Evolutionary conservation across 371 early-diverging fungal genomes (phyloP).

Genomic region (Mortierella sp.): DNA sequence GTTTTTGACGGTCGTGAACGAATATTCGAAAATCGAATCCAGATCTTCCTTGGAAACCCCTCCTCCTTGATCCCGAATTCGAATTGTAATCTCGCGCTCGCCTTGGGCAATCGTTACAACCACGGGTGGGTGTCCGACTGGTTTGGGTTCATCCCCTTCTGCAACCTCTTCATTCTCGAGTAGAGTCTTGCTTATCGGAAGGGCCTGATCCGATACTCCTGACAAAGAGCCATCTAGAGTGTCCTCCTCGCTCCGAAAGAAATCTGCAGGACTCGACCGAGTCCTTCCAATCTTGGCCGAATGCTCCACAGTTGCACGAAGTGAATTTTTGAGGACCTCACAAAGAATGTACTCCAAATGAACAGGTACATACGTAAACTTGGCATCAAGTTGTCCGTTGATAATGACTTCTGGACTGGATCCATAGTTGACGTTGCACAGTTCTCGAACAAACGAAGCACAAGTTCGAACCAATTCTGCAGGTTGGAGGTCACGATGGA

Average conservation of each 20-base stretch:
- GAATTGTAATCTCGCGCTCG: slow-evolving; percentile 82
- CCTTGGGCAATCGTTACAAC: slow-evolving; percentile 88
- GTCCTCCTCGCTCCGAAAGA: no score
- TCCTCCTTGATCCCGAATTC: slow-evolving; percentile 95
- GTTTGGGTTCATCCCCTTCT: slow-evolving; percentile 24
- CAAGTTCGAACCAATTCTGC: slow-evolving; percentile 71
- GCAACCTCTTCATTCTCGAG: slow-evolving; percentile 28
- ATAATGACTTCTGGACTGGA: slow-evolving; percentile 79
- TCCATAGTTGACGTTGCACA: slow-evolving; percentile 95
- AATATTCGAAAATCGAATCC: slow-evolving; percentile 90
- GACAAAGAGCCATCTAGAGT: no score
- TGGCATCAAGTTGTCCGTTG: slow-evolving; percentile 81
- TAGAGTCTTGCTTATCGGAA: slow-evolving; percentile 9
- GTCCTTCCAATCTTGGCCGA: slow-evolving; percentile 62
- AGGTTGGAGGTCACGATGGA: slow-evolving; percentile 83
- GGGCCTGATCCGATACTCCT: no score
- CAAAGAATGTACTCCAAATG: slow-evolving; percentile 96
- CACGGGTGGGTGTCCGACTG: slow-evolving; percentile 71
- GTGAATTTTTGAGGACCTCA: slow-evolving; percentile 93
- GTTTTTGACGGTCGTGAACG: slow-evolving; percentile 89
- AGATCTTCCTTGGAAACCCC: slow-evolving; percentile 86
- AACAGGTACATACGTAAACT: slow-evolving; percentile 91
- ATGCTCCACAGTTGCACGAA: slow-evolving; percentile 91
- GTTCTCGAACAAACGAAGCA: slow-evolving; percentile 80
- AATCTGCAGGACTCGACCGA: no score